Evolutionary conservation across 257 asterid species (phyloP), one percentile per base, ranked within the genome.

Genomic region (Forsythia suspensa): DNA sequence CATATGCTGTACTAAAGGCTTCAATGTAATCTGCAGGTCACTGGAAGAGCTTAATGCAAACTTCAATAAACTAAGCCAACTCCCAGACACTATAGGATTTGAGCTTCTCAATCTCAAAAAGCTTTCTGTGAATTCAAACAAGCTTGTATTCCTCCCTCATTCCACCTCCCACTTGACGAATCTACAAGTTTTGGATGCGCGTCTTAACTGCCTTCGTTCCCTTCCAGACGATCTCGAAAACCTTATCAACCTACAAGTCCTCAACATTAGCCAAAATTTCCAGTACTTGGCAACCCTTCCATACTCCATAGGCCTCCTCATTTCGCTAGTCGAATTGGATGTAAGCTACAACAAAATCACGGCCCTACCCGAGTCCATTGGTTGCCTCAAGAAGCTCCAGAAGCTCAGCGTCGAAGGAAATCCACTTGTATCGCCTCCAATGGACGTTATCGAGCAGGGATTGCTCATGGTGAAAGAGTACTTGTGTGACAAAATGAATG

Each of bases 181-280:
- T 48, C 96, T 92, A 16, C 90, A 88, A 0, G 72, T 81, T 61
- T 84, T 94, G 0, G 98, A 94, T 43, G 98, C 94, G 9, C 91
- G 97, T 44, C 88, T 94, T 41, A 94, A 94, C 90, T 91, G 97
- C 82, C 91, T 94, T 46, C 90, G 88, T 0, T 79, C 91, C 18
- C 97, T 94, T 40, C 98, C 98, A 1, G 91, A 89, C 8, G 98
- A 94, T 72, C 92, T 94, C 3, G 98, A 94, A 37, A 92, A 92
- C 76, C 88, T 94, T 12, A 84, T 89, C 70, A 92, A 90, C 82
- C 96, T 94, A 8, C 74, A 91, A 61, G 77, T 85, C 83, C 94
- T 94, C 8, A 92, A 91, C 68, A 82, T 94, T 0, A 94, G 98
- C 84, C 98, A 94, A 76, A 94, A 94, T 12, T 94, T 94, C 84